phyloP scores from a whole-genome alignment of 2,329 filamentous ascomycete species.

The Delphinella strobiligena region DNA sequence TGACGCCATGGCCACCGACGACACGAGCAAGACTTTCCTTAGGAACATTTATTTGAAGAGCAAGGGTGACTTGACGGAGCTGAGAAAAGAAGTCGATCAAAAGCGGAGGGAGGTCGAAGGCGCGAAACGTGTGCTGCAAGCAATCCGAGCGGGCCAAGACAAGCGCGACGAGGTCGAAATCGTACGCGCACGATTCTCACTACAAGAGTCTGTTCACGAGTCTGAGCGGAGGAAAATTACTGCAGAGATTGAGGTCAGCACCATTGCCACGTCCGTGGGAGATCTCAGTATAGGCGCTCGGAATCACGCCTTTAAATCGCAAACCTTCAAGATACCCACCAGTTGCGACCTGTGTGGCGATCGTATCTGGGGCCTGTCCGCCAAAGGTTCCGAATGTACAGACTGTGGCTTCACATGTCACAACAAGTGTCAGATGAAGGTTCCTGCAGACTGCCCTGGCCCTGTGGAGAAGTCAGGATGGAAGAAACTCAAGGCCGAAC shows the following conservation, averaged over 20 bases:
- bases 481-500: conserved; percentile 80
- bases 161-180: conserved; percentile 81
- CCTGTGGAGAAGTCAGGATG: conserved; percentile 89
- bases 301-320: conserved; percentile 96
- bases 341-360: conserved; percentile 97
- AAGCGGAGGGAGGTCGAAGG: conserved; percentile 76
- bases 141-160: conserved; percentile 70
- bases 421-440: conserved; percentile 98
- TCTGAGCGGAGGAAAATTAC: conserved; percentile 73
- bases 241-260: conserved; percentile 84
- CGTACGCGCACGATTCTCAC: conserved; percentile 66
- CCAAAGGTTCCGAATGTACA: conserved; percentile 90
- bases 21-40: conserved; percentile 76
- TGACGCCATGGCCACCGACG: conserved; percentile 72
- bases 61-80: conserved; percentile 68
- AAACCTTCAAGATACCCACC: conserved; percentile 97
- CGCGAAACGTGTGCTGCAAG: conserved; percentile 60
- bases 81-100: conserved; percentile 73
- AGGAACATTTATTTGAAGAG: conserved; percentile 87
- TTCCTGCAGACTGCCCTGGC: conserved; percentile 87
- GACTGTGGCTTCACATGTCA: conserved; percentile 98
- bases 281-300: conserved; percentile 86
- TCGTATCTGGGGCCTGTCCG: conserved; percentile 90
- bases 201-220: conserved; percentile 77
- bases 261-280: conserved; percentile 81